Evolutionary conservation across 495 filamentous ascomycete genomes (phyloP).

Genomic region (Penicillium turbatum): DNA sequence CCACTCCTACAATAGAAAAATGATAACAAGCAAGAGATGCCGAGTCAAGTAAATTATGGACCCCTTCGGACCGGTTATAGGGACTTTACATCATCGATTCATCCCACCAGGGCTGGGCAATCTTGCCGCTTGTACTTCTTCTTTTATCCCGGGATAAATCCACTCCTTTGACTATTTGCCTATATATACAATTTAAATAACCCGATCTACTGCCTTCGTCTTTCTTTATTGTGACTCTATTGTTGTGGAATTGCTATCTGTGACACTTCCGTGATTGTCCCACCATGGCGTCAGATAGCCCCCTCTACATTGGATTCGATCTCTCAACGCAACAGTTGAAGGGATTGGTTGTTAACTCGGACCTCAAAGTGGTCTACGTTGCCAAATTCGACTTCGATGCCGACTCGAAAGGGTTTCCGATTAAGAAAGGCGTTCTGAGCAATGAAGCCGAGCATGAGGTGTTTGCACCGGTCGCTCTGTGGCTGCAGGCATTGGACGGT

Average conservation of each 20-base stretch:
- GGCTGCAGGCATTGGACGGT: conserved; percentile 86
- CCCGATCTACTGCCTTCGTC: neutral
- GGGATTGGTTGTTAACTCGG: conserved; percentile 78
- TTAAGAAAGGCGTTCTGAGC: conserved; percentile 80
- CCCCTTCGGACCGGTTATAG: neutral
- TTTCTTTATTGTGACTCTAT: neutral
- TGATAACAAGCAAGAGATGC: neutral
- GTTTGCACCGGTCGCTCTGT: conserved; percentile 88
- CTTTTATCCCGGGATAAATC: neutral
- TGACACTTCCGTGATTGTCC: neutral
- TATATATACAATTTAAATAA: neutral
- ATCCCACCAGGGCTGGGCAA: neutral
- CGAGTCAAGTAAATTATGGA: neutral
- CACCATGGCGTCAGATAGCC: conserved; percentile 41
- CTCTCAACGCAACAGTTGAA: conserved; percentile 96
- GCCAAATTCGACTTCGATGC: conserved; percentile 64
- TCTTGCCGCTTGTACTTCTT: conserved; percentile 1
- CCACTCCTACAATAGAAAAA: neutral
- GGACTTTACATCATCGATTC: conserved; percentile 5
- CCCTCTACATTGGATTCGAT: conserved; percentile 89
- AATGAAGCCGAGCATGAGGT: conserved; percentile 82
- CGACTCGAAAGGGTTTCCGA: conserved; percentile 67
- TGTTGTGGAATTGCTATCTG: neutral
- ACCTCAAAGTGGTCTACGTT: conserved; percentile 41
- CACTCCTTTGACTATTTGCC: neutral